Evolutionary conservation across 176 grass and related monocot genomes (phyloP).

Genomic region (Oryza officinalis): DNA sequence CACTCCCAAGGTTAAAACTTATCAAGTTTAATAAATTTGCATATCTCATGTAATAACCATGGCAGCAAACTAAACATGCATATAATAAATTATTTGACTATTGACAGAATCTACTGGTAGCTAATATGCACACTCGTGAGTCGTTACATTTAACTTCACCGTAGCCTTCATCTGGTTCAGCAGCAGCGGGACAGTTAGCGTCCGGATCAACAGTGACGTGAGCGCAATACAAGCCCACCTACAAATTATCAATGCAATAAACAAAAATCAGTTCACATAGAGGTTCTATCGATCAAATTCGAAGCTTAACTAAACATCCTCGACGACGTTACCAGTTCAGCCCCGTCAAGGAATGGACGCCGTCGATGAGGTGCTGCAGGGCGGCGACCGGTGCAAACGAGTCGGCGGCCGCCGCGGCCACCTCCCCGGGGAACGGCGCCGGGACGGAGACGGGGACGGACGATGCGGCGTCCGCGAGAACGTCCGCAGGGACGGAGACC

Average conservation of each 20-base stretch:
- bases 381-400: conserved; percentile 60
- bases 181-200: conserved; percentile 47
- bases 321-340: conserved; percentile 64
- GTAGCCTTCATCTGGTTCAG: conserved; percentile 73
- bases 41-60: not conserved
- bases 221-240: conserved; percentile 89
- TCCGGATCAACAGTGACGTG: conserved; percentile 61
- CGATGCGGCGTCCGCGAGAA: conserved; percentile 28
- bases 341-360: conserved; percentile 60
- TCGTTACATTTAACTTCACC: conserved; percentile 69
- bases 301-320: not conserved
- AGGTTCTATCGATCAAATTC: not conserved
- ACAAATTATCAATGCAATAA: not conserved
- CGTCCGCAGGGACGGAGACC: conserved; percentile 18
- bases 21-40: not conserved
- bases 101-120: not conserved
- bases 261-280: not conserved
- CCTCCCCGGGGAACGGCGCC: conserved; percentile 64
- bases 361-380: conserved; percentile 70
- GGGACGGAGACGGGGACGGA: conserved; percentile 20
- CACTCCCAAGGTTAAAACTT: not conserved
- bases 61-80: not conserved
- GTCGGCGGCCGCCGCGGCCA: conserved; percentile 69
- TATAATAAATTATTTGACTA: conserved; percentile 9
- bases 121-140: not conserved